A percentile compares a stretch with the other conserved stretches of the same genome.
Evolutionary conservation across 176 grass and related monocot species (phyloP).

Genomic region (Dactylis glomerata): DNA sequence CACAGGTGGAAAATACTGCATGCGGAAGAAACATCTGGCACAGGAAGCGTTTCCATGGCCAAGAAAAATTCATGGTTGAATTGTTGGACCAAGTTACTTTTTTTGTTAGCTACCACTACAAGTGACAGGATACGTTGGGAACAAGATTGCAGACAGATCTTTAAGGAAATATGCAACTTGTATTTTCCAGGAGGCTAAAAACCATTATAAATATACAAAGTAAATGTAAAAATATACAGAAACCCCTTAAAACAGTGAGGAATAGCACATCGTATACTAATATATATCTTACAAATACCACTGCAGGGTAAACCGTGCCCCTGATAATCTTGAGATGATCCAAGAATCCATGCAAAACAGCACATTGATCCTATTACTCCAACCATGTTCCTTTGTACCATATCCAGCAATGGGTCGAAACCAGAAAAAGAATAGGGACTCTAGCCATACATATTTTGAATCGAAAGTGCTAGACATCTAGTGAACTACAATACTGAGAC

Average conservation of each 20-base stretch:
- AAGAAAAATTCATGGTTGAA: background rate
- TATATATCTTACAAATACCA: background rate
- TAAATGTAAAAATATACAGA: background rate
- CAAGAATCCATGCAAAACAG: background rate
- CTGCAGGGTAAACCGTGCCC: background rate
- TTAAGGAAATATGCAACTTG: background rate
- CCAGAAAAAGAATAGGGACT: background rate
- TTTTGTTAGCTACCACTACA: background rate
- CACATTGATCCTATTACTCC: background rate
- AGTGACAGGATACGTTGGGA: background rate
- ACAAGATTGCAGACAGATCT: background rate
- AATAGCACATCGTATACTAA: background rate
- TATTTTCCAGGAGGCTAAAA: background rate
- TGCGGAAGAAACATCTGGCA: background rate
- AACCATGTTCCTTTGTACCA: background rate
- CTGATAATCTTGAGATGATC: background rate
- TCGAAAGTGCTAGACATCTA: slow-evolving; percentile 3
- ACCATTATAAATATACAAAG: background rate
- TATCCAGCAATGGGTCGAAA: background rate
- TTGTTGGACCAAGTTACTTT: background rate
- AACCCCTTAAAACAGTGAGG: background rate
- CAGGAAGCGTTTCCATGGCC: background rate
- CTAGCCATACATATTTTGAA: slow-evolving; percentile 18
- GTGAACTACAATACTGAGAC: slow-evolving; percentile 15
- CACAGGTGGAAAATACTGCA: slow-evolving; percentile 15